phyloP scores from a whole-genome alignment of 495 filamentous ascomycete species.

The Hypoxylon lenormandii region DNA sequence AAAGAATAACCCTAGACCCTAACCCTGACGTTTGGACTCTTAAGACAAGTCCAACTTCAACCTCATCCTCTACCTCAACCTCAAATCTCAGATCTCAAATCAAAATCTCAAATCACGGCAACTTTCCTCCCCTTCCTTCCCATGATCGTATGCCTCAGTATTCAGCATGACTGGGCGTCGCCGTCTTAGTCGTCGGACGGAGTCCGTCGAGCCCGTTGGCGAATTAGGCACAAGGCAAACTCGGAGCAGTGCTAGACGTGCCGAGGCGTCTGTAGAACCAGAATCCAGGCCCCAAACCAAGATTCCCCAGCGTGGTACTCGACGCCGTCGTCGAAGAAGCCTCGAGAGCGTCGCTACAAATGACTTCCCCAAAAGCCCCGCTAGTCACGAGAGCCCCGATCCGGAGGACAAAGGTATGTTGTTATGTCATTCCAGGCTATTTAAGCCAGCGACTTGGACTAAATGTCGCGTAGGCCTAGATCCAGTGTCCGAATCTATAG shows the following conservation, averaged over 20 bases:
- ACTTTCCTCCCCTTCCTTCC: not conserved
- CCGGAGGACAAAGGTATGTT: conserved; percentile 33
- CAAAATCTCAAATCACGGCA: not conserved
- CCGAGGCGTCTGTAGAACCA: conserved; percentile 16
- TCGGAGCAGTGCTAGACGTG: conserved; percentile 37
- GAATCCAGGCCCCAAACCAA: conserved; percentile 14
- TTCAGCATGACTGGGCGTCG: conserved; percentile 40
- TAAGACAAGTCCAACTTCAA: too few species aligned
- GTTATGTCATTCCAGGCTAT: not conserved
- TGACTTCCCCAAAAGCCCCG: conserved; percentile 28
- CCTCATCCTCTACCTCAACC: too few species aligned
- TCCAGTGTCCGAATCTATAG: not conserved
- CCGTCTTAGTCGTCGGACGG: conserved; percentile 41
- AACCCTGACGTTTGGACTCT: conserved; percentile 24
- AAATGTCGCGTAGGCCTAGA: conserved; percentile 19
- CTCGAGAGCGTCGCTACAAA: conserved; percentile 39
- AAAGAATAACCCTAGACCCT: conserved; percentile 20
- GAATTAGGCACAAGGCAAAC: conserved; percentile 34
- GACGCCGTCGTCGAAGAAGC: conserved; percentile 33
- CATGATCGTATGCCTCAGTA: not conserved
- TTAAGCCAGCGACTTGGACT: conserved; percentile 1
- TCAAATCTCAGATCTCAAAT: not conserved
- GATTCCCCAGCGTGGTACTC: conserved; percentile 34
- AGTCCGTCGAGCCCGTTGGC: conserved; percentile 26
- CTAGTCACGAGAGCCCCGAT: conserved; percentile 18